These are phyloP conservation scores for Colletotrichum gloeosporioides DNA, from an alignment of 2,329 filamentous ascomycete species.

Conservation along the genomic window DNA sequence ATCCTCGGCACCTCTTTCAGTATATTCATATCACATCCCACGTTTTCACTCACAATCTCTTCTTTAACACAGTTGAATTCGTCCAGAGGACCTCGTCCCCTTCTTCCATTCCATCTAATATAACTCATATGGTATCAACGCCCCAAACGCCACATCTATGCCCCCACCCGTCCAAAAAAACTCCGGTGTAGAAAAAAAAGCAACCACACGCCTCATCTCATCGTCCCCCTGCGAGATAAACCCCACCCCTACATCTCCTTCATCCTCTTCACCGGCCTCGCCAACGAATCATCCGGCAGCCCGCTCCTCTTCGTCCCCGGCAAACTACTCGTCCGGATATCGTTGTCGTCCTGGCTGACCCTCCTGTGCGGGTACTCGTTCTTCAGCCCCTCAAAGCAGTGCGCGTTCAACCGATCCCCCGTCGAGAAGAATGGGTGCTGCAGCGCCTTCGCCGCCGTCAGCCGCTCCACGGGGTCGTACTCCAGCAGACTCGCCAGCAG, in stretches of 20 bases:
- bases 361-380: conserved; percentile 88
- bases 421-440: conserved; percentile 87
- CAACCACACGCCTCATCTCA: not conserved
- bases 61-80: no score
- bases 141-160: not conserved
- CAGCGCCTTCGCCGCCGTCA: conserved; percentile 89
- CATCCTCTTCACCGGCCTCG: conserved; percentile 65
- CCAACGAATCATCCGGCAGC: conserved; percentile 79
- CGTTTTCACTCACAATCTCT: no score
- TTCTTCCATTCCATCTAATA: not conserved
- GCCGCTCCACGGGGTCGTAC: conserved; percentile 88
- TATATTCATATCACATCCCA: not conserved
- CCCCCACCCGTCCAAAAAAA: not conserved
- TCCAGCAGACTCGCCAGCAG: conserved; percentile 84
- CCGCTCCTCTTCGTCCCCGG: conserved; percentile 92
- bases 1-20: not conserved
- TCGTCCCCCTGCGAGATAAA: not conserved
- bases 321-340: conserved; percentile 88
- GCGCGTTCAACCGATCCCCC: conserved; percentile 74
- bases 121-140: not conserved
- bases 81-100: not conserved
- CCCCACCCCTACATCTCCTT: conserved; percentile 50
- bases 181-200: not conserved
- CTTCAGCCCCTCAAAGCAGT: conserved; percentile 91
- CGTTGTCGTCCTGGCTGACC: conserved; percentile 94